phyloP scores from a whole-genome alignment of 2,329 filamentous ascomycete genomes.

The Alternaria arbusti region DNA sequence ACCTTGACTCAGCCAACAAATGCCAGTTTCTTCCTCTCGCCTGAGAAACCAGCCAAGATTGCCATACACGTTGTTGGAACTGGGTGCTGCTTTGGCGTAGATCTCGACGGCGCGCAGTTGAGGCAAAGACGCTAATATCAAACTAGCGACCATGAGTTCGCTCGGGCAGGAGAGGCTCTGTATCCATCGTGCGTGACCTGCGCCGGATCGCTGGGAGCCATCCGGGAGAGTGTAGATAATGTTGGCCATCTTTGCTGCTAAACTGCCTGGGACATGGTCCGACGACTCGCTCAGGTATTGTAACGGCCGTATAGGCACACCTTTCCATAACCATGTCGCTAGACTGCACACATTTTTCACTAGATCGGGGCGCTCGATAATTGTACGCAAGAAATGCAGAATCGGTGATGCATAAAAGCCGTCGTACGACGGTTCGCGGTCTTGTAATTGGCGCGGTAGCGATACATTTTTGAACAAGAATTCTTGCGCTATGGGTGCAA shows the following conservation, averaged over 20 bases:
- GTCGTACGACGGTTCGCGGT: not conserved
- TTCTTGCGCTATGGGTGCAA: not conserved
- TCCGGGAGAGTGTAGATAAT: not conserved
- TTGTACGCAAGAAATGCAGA: not conserved
- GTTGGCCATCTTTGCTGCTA: not conserved
- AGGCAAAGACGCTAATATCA: not conserved
- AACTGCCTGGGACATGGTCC: not conserved
- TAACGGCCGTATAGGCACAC: not conserved
- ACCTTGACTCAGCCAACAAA: not conserved
- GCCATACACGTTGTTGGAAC: not conserved
- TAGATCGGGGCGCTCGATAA: not conserved
- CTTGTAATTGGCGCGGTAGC: not conserved
- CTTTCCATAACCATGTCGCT: not conserved
- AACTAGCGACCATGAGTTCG: not conserved
- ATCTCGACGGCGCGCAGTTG: not conserved
- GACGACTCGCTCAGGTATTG: not conserved
- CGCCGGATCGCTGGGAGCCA: not conserved
- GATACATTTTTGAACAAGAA: not conserved
- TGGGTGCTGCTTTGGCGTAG: not conserved
- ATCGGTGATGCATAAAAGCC: not conserved
- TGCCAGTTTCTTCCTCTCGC: not conserved
- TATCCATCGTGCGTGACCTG: not conserved
- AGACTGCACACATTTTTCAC: not conserved
- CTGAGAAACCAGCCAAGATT: not conserved
- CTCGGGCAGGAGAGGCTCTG: not conserved